Base-by-base conservation (phyloP, 495 filamentous ascomycete species). In the Tuber brumale region DNA sequence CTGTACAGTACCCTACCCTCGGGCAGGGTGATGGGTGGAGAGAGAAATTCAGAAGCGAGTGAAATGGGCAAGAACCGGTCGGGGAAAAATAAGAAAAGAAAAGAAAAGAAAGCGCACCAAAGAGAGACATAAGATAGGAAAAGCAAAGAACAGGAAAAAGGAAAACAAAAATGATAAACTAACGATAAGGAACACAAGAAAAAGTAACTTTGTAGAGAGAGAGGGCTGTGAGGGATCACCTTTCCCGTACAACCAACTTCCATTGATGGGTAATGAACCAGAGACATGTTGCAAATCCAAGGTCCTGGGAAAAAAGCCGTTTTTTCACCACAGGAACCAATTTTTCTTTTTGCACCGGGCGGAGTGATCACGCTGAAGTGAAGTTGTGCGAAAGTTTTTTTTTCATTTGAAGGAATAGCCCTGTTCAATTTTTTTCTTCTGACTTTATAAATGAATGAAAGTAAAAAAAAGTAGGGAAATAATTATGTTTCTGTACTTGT, bases 241-340 rank as follows among this genome's bases (percentile, higher is more conserved):
- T 27, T 35, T 66, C 57, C 57, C 27, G 57, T 66, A 35, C 57
- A 35, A 66, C 57, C 57, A 66, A 66, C 57, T 35, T 35, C 57
- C 27, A 27, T 66, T 19, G 27, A 66, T 66, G 57, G 57, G 57
- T 18, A 66, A 35, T 31, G 57, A 35, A 18, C 57, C 27, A 66
- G 57, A 66, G 57, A 66, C 57, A 66, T 66, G 57, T 66, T 66
- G 57, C 57, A 66, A 66, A 66, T 66, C 57, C 57, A 66, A 66
- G 57, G 57, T 35, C 27, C 57, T 66, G 57, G 57, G 57, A 66
- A 66, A 66, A 66, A 66, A 66, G 57, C 57, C 57, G 57, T 66
- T 66, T 66, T 61, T 66, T 66, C 57, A 66, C 31, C 57, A 66
- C 57, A 66, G 57, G 27, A 66, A 66, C 57, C 57, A 14, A 66